These are phyloP conservation scores for Tricholoma matsutake DNA, from an alignment of 768 basidiomycete genomes.

Conservation along the genomic window DNA sequence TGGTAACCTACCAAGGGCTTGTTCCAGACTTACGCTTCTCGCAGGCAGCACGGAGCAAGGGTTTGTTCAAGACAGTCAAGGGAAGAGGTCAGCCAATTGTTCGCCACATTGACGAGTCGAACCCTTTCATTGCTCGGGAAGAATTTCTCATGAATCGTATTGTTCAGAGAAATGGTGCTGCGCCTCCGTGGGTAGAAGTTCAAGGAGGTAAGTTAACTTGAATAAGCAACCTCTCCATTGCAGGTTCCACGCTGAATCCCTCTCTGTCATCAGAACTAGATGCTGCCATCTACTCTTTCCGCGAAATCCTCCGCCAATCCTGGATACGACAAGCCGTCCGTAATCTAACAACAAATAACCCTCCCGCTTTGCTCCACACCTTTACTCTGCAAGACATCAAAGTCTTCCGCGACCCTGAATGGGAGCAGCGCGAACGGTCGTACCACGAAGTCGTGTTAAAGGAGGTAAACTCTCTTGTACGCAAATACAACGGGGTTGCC, in stretches of 20 bases:
- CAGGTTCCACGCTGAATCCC: neutral
- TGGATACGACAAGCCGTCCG: conserved; percentile 78
- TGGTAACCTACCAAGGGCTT: neutral
- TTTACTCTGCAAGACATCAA: conserved; percentile 35
- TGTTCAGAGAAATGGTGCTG: conserved; percentile 75
- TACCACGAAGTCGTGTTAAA: conserved; percentile 69
- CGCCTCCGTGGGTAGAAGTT: conserved; percentile 84
- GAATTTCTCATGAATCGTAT: conserved; percentile 88
- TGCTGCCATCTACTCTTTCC: conserved; percentile 54
- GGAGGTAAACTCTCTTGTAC: conserved; percentile 71
- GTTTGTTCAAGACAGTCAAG: conserved; percentile 68
- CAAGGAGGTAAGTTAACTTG: conserved; percentile 69
- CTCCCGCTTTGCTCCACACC: conserved; percentile 35
- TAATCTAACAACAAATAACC: conserved; percentile 45
- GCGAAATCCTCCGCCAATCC: conserved; percentile 57
- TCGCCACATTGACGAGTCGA: conserved; percentile 38
- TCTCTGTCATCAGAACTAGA: conserved; percentile 55
- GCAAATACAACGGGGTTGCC: conserved; percentile 78
- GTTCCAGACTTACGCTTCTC: neutral
- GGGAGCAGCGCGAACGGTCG: conserved; percentile 63
- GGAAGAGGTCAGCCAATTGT: conserved; percentile 52
- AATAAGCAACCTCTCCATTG: neutral
- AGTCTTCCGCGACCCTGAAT: conserved; percentile 57
- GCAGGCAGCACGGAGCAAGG: conserved; percentile 50
- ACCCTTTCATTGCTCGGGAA: conserved; percentile 65